phyloP scores from a whole-genome alignment of 768 basidiomycete genomes.

The Kwoniella botswanensis region DNA sequence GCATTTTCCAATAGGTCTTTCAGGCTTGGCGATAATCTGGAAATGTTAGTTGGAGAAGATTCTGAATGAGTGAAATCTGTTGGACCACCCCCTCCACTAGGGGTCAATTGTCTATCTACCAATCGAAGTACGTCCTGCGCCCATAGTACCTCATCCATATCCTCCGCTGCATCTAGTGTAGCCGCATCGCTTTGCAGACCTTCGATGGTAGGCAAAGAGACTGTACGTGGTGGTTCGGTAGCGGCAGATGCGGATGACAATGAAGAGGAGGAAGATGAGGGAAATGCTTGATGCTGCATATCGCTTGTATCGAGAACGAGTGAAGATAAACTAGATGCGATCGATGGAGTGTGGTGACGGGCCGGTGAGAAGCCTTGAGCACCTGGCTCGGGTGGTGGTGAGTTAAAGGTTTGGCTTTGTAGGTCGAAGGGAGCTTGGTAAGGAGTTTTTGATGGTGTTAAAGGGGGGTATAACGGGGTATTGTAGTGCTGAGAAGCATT shows the following conservation, averaged over 20 bases:
- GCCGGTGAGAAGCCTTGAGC: neutral
- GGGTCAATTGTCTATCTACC: conserved; percentile 66
- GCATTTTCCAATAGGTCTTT: conserved; percentile 67
- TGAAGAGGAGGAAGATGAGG: conserved; percentile 32
- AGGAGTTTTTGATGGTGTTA: neutral
- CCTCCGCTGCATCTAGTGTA: conserved; percentile 65
- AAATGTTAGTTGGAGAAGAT: conserved; percentile 59
- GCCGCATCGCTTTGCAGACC: conserved; percentile 62
- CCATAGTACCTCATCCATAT: conserved; percentile 73
- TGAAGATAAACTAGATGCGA: conserved; percentile 7
- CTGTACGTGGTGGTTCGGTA: conserved; percentile 62
- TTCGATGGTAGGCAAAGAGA: conserved; percentile 70
- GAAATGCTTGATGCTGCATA: conserved; percentile 25
- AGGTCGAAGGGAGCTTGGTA: neutral
- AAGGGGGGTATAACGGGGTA: neutral
- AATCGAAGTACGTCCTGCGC: conserved; percentile 80
- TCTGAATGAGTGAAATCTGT: conserved; percentile 43
- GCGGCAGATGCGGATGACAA: conserved; percentile 29
- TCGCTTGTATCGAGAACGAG: neutral
- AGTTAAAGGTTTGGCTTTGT: neutral
- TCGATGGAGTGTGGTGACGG: neutral
- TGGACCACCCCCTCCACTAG: conserved; percentile 59
- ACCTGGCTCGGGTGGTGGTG: neutral
- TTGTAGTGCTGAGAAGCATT: neutral
- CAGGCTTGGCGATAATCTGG: conserved; percentile 67